Percentiles rank a stretch among this genome's conserved stretches.
phyloP scores from a whole-genome alignment of 495 filamentous ascomycete genomes.

The Delitschia confertaspora region DNA sequence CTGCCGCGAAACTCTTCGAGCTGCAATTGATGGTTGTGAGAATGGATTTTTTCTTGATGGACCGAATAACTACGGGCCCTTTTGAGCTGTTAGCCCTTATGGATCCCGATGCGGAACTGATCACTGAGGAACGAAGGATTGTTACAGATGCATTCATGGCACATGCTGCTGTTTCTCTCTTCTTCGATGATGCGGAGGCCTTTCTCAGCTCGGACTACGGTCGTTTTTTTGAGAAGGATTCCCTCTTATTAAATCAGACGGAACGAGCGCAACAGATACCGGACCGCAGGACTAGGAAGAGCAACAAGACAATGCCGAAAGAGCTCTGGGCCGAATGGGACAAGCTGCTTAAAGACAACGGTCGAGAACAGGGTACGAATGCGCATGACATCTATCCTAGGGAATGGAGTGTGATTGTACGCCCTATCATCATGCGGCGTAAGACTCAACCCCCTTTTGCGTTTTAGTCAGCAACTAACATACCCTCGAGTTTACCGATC shows the following conservation, averaged over 20 bases:
- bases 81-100: conserved; percentile 17
- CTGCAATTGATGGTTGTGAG: conserved; percentile 33
- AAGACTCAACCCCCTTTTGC: not conserved
- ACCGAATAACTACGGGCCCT: not conserved
- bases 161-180: conserved; percentile 36
- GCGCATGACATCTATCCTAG: conserved; percentile 29
- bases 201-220: conserved; percentile 34
- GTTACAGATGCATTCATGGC: conserved; percentile 38
- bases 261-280: conserved; percentile 35
- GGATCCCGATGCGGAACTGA: conserved; percentile 19
- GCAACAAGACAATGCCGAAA: conserved; percentile 32
- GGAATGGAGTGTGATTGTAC: conserved; percentile 35
- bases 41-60: conserved; percentile 21
- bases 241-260: conserved; percentile 34
- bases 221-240: conserved; percentile 29
- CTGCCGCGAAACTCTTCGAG: conserved; percentile 33
- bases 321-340: conserved; percentile 38
- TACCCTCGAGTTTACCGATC: conserved; percentile 39
- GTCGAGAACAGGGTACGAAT: conserved; percentile 14
- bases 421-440: conserved; percentile 35
- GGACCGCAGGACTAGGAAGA: conserved; percentile 30
- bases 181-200: conserved; percentile 34
- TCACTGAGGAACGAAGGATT: conserved; percentile 35
- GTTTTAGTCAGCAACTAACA: not conserved
- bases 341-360: not conserved